Conservation (phyloP, 495 filamentous ascomycete genomes). For the Talaromyces ruber region DNA sequence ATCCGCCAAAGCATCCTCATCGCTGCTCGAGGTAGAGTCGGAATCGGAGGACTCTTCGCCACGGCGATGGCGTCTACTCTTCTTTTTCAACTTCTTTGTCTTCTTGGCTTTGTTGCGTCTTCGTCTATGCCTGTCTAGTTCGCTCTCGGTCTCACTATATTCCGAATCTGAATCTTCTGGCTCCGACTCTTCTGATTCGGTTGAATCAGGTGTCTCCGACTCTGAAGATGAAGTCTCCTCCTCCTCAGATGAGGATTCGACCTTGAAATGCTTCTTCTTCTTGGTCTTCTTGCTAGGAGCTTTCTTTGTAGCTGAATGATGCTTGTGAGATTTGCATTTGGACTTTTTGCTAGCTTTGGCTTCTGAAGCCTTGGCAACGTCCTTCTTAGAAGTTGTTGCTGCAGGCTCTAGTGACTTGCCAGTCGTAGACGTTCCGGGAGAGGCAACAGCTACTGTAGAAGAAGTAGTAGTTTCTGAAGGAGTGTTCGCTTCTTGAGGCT, state of each 20-base stretch:
- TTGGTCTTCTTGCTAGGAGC: slow-evolving; percentile 30
- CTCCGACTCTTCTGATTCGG: slow-evolving; percentile 15
- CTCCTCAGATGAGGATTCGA: slow-evolving; percentile 15
- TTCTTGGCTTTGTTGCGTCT: slow-evolving; percentile 42
- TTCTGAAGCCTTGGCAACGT: slow-evolving; percentile 12
- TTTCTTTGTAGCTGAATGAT: slow-evolving; percentile 15
- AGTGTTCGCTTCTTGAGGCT: background rate
- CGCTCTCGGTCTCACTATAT: slow-evolving; percentile 26
- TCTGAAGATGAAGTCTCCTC: slow-evolving; percentile 18
- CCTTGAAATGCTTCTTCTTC: slow-evolving; percentile 25
- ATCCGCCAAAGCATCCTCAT: slow-evolving; percentile 17
- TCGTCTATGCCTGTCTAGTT: slow-evolving; percentile 20
- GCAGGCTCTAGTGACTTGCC: slow-evolving; percentile 21
- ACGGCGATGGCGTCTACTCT: slow-evolving; percentile 35
- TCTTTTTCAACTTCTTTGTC: slow-evolving; percentile 32
- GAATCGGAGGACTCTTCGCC: slow-evolving; percentile 27
- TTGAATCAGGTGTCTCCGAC: slow-evolving; percentile 11
- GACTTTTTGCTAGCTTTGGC: background rate
- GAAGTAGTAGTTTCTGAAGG: background rate
- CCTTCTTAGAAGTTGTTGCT: slow-evolving; percentile 17
- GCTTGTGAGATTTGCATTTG: slow-evolving; percentile 1
- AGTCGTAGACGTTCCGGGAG: slow-evolving; percentile 1
- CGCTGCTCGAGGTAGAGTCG: slow-evolving; percentile 20
- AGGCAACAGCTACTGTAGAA: background rate
- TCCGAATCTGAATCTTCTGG: slow-evolving; percentile 20